Percentiles rank a stretch among this genome's conserved stretches.
phyloP scores from a whole-genome alignment of 306 rosid species.

The Begonia masoniana region DNA sequence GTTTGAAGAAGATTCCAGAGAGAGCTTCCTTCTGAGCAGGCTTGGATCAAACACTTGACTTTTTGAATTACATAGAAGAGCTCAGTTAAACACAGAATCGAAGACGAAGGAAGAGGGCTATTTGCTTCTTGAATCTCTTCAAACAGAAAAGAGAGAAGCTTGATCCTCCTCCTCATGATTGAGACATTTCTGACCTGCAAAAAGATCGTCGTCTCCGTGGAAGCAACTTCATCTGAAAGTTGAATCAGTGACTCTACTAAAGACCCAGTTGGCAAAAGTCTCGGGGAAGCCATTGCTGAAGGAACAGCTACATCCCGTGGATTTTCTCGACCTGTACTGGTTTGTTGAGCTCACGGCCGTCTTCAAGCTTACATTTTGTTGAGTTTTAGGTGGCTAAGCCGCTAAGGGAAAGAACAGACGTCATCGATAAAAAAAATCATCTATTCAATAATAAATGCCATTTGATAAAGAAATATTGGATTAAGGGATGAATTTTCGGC shows the following conservation, averaged over 20 bases:
- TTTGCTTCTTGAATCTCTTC: constrained; percentile 68
- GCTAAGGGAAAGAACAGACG: too few species aligned
- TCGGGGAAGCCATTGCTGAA: constrained; percentile 32
- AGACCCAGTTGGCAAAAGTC: constrained; percentile 56
- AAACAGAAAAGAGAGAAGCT: constrained; percentile 73
- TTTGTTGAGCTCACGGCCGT: too few species aligned
- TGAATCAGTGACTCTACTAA: constrained; percentile 58
- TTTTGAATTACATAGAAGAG: constrained; percentile 67
- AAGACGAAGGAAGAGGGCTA: constrained; percentile 61
- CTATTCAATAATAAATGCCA: not conserved
- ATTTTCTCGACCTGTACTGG: too few species aligned
- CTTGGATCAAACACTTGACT: constrained; percentile 52
- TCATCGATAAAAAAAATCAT: too few species aligned
- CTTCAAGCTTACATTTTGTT: too few species aligned
- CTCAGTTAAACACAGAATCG: constrained; percentile 78
- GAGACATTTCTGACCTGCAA: constrained; percentile 43
- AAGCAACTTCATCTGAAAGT: constrained; percentile 45
- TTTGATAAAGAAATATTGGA: constrained; percentile 12
- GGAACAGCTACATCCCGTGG: constrained; percentile 21
- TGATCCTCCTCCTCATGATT: constrained; percentile 72
- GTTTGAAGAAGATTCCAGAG: constrained; percentile 66
- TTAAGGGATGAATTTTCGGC: constrained; percentile 30
- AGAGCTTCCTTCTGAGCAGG: constrained; percentile 55
- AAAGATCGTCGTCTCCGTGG: constrained; percentile 45
- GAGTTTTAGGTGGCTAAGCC: too few species aligned